Evolutionary conservation across 1,139 yeast species (phyloP), one percentile per base, ranked within the genome.

Genomic region (Nakaseomyces delphensis): DNA sequence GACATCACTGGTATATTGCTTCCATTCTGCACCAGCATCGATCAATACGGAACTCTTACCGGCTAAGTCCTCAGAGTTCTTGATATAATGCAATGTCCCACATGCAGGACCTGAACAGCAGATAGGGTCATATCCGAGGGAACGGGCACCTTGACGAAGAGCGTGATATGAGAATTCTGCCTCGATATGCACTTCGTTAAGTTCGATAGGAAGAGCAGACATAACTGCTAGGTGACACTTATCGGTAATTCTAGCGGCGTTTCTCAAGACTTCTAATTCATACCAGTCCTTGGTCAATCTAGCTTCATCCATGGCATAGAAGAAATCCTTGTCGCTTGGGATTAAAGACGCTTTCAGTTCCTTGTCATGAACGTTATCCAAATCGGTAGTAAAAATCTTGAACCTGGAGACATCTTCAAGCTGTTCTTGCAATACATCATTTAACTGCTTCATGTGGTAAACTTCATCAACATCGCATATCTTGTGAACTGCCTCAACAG

Each of bases 1-100:
- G 41, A 91, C 96, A 60, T 91, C 98, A 40, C 89, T 73, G 4
- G 96, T 91, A 63, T 91, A 91, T 59, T 86, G 78, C 50, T 77
- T 76, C 96, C 96, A 89, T 67, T 89, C 97, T 5, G 96, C 95
- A 42, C 98, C 98, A 4, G 97, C 97, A 65, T 91, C 98, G 47
- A 91, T 80, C 48, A 91, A 72, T 10, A 91, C 74, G 4, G 91
- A 73, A 46, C 76, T 79, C 51, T 75, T 73, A 3, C 73, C 74
- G 27, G 69, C 65, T 43, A 79, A 62, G 2, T 71, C 71, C 45
- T 81, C 87, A 55, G 87, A 94, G 57, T 91, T 91, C 57, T 79
- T 81, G 15, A 83, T 79, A 60, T 89, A 91, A 63, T 91, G 98
- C 50, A 91, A 72, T 2, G 96, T 86, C 19, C 95, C 86, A 60